Base-by-base conservation (phyloP, 805 yeast genomes). In the Candida quercuum region DNA sequence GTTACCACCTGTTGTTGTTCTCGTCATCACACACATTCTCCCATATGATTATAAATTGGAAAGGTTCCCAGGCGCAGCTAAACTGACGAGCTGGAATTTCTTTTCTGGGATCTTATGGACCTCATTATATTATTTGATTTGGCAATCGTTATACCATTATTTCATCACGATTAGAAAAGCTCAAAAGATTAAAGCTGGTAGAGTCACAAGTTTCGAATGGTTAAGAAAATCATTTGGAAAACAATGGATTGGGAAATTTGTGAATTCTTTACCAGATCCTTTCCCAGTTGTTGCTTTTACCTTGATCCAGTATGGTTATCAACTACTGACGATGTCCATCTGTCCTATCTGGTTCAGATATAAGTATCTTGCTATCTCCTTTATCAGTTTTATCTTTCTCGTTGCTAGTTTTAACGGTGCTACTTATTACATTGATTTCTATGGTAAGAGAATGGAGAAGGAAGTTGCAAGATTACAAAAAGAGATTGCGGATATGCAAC, bases 381-480 rank as follows among this genome's bases (percentile, higher is more conserved):
- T 88, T 53, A 70, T 91, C 45, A 61, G 76, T 2, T 69, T 73
- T 35, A 86, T 91, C n/a, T 88, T 89, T 49, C 58, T 79, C 32
- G 72, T 76, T 57, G 94, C 98, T 2, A 70, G 88, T 29, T 87
- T 82, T 57, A 89, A 93, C 48, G 99, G 99, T 21, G 99, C 98
- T 3, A 86, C 95, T 1, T 91, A 86, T 57, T 91, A 91, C 58
- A 72, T 93, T 39, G 98, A 91, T 52, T 81, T 82, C 35, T 93
- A 88, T 61, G 98, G 98, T 16, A 83, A 80, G 56, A 74, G 89
- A 46, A 80, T 88, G 53, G 95, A 88, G 53, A 86, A 82, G 51
- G 96, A 93, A 57, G 88, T 91, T 18, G 61, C 67, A 19, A 75
- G 76, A 49, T 66, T 91, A 52, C 83, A 78, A 58, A 57, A 59